Conservation (phyloP, 805 yeast species). For the Lipomyces yamadae region DNA sequence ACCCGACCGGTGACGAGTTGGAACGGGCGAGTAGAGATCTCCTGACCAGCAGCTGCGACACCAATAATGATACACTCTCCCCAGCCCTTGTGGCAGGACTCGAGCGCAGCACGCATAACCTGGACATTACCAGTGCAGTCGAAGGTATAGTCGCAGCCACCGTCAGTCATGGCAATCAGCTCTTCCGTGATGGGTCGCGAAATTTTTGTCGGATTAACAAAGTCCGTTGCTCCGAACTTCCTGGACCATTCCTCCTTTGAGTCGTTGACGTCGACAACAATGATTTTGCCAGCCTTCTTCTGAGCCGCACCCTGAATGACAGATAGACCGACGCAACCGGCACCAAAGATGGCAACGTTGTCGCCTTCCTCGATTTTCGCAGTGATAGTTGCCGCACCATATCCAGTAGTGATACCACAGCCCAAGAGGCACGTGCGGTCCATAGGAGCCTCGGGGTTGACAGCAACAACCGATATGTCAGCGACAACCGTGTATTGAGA, state of each 20-base stretch:
- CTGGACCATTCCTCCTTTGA: slow-evolving; percentile 82
- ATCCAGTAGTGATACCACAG: slow-evolving; percentile 98
- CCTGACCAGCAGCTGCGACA: slow-evolving; percentile 98
- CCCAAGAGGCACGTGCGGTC: slow-evolving; percentile 92
- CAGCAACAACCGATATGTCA: slow-evolving; percentile 93
- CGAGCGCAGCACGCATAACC: slow-evolving; percentile 96
- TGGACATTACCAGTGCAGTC: slow-evolving; percentile 97
- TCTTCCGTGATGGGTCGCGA: slow-evolving; percentile 77
- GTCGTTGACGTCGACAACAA: slow-evolving; percentile 86
- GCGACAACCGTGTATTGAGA: slow-evolving; percentile 98
- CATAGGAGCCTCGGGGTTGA: slow-evolving; percentile 79
- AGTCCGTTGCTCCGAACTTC: slow-evolving; percentile 94
- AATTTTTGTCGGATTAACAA: slow-evolving; percentile 80
- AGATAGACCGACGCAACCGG: slow-evolving; percentile 95
- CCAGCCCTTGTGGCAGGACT: slow-evolving; percentile 99
- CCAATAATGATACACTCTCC: slow-evolving; percentile 95
- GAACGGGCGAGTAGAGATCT: slow-evolving; percentile 96
- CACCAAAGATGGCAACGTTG: slow-evolving; percentile 95
- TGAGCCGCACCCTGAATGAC: slow-evolving; percentile 93
- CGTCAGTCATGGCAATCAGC: slow-evolving; percentile 88
- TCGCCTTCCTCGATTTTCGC: slow-evolving; percentile 91
- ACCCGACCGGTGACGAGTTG: slow-evolving; percentile 98
- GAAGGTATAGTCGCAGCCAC: slow-evolving; percentile 94
- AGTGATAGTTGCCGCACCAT: slow-evolving; percentile 95
- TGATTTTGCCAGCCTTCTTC: slow-evolving; percentile 75